phyloP scores from a whole-genome alignment of 129 eudicot genomes.

The Chrysanthemum makinoi region DNA sequence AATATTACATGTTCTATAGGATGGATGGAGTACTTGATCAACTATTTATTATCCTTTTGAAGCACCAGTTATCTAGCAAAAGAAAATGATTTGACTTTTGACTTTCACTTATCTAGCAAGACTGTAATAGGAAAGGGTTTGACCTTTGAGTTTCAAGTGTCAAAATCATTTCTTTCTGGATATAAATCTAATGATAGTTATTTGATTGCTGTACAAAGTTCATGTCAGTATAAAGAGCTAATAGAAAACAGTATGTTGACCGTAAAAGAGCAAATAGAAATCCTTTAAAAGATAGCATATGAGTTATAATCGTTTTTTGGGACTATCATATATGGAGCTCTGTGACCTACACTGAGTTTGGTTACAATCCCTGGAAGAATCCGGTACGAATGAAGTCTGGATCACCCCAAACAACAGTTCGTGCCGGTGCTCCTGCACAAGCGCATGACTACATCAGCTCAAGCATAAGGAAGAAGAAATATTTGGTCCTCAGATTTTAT shows the following conservation, averaged over 20 bases:
- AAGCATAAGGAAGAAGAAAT: too few species aligned
- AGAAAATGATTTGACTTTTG: not conserved
- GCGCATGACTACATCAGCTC: too few species aligned
- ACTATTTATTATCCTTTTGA: not conserved
- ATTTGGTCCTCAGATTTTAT: too few species aligned
- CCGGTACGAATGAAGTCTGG: slow-evolving; percentile 70
- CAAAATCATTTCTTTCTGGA: not conserved
- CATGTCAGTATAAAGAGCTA: not conserved
- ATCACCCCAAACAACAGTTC: too few species aligned
- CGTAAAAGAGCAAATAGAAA: not conserved
- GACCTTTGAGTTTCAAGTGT: not conserved
- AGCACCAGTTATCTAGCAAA: not conserved
- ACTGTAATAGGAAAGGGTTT: not conserved
- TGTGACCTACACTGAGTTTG: slow-evolving; percentile 51
- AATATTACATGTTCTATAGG: not conserved
- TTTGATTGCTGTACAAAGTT: not conserved
- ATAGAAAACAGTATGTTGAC: not conserved
- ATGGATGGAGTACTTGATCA: slow-evolving; percentile 4
- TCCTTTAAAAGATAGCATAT: not conserved
- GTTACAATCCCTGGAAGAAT: slow-evolving; percentile 67
- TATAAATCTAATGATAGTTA: not conserved
- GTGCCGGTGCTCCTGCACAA: too few species aligned
- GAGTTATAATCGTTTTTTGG: not conserved
- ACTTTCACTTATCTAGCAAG: too few species aligned
- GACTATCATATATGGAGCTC: not conserved